phyloP scores from a whole-genome alignment of 306 rosid genomes.

The Cucurbita argyrosperma region DNA sequence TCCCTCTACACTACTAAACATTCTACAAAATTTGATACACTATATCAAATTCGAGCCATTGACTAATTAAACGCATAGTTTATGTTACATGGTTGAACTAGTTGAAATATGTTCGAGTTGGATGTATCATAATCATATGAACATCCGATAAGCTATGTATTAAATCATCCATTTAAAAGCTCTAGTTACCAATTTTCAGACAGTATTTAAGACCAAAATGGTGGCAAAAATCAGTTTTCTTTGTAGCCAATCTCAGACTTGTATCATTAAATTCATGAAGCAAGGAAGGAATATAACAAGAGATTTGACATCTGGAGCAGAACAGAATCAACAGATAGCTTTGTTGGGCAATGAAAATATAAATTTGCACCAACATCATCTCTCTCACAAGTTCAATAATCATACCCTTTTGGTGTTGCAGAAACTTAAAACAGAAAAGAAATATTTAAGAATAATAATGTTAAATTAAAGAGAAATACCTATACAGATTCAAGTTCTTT shows the following conservation, averaged over 20 bases:
- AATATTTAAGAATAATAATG: slow-evolving; percentile 11
- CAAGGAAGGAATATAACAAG: neutral
- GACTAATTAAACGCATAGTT: no score
- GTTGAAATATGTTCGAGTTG: no score
- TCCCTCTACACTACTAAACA: no score
- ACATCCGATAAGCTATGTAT: no score
- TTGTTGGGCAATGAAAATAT: slow-evolving; percentile 5
- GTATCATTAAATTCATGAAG: neutral
- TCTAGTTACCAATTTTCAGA: no score
- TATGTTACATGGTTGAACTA: no score
- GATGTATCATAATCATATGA: no score
- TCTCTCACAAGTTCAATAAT: slow-evolving; percentile 10
- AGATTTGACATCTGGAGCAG: neutral
- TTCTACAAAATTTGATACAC: no score
- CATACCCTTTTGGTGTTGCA: slow-evolving; percentile 9
- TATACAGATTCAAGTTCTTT: slow-evolving; percentile 52
- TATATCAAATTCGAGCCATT: no score
- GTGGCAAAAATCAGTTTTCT: neutral
- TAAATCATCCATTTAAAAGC: no score
- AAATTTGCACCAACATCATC: slow-evolving; percentile 15
- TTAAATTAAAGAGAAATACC: slow-evolving; percentile 15
- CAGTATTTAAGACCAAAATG: neutral
- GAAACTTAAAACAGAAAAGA: slow-evolving; percentile 14
- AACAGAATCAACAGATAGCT: slow-evolving; percentile 7
- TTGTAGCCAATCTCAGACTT: neutral